Evolutionary conservation across 345 rosid species (phyloP).

Genomic region (Hibiscus mutabilis): DNA sequence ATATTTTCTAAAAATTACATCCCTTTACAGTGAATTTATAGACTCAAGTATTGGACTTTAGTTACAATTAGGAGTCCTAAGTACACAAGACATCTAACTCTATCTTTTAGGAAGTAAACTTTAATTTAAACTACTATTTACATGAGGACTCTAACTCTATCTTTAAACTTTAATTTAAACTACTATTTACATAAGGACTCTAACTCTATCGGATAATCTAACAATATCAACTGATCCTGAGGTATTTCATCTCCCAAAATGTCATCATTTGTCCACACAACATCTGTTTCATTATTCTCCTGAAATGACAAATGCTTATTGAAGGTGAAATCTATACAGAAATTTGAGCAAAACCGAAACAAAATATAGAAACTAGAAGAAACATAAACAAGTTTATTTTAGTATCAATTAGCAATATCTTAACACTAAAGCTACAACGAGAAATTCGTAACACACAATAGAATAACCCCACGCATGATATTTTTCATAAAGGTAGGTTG

Average conservation of each 20-base stretch:
- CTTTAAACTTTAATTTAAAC: no score
- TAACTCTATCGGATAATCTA: no score
- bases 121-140: no score
- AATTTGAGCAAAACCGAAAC: not conserved
- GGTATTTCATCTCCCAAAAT: slow-evolving; percentile 96
- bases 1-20: no score
- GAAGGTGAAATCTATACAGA: slow-evolving; percentile 19
- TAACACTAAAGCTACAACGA: not conserved
- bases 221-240: slow-evolving; percentile 62
- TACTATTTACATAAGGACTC: no score
- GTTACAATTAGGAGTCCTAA: no score
- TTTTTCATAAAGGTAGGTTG: not conserved
- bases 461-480: not conserved
- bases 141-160: no score
- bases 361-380: not conserved
- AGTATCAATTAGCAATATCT: not conserved
- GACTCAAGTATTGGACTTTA: no score
- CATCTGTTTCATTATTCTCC: slow-evolving; percentile 55
- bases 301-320: slow-evolving; percentile 24
- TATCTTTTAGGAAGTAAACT: no score
- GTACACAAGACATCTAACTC: no score
- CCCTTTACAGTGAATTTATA: no score
- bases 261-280: slow-evolving; percentile 83
- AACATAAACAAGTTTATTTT: not conserved
- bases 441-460: not conserved